These are phyloP conservation scores for Auricularia auricula-judae DNA, from an alignment of 768 basidiomycete species.

Conservation along the genomic window DNA sequence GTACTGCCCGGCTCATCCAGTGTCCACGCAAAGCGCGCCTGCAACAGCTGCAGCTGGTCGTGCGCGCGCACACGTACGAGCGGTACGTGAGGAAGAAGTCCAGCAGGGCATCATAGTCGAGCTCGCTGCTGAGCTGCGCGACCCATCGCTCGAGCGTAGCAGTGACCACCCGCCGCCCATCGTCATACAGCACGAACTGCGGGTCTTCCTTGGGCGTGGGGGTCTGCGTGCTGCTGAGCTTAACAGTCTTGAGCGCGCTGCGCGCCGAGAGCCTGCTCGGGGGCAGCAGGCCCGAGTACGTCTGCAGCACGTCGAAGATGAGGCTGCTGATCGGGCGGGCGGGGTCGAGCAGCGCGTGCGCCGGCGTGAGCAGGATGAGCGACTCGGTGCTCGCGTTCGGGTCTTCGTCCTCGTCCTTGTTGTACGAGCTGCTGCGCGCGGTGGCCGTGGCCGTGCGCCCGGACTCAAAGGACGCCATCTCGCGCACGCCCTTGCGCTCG, in stretches of 20 bases:
- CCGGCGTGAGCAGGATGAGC: not conserved
- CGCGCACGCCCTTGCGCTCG: conserved; percentile 42
- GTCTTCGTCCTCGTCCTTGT: not conserved
- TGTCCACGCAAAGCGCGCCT: conserved; percentile 86
- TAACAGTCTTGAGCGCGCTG: conserved; percentile 56
- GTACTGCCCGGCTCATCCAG: conserved; percentile 40
- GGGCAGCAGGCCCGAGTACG: conserved; percentile 68
- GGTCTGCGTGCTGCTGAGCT: conserved; percentile 34
- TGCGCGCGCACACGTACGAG: conserved; percentile 64
- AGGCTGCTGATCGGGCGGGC: conserved; percentile 33
- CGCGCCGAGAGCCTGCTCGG: conserved; percentile 51
- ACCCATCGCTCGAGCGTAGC: conserved; percentile 93
- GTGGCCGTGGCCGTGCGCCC: conserved; percentile 48
- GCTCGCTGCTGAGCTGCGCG: conserved; percentile 76
- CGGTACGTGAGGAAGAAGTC: conserved; percentile 91
- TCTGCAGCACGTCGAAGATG: conserved; percentile 74
- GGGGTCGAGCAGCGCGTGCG: not conserved
- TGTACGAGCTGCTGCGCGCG: not conserved
- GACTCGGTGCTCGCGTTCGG: not conserved
- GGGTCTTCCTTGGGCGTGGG: conserved; percentile 78
- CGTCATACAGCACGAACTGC: conserved; percentile 63
- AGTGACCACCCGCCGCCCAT: conserved; percentile 46
- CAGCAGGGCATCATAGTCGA: conserved; percentile 78
- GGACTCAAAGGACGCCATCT: conserved; percentile 84
- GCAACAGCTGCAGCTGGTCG: conserved; percentile 75